phyloP scores from a whole-genome alignment of 805 yeast species.

The Wickerhamiella azyma region DNA sequence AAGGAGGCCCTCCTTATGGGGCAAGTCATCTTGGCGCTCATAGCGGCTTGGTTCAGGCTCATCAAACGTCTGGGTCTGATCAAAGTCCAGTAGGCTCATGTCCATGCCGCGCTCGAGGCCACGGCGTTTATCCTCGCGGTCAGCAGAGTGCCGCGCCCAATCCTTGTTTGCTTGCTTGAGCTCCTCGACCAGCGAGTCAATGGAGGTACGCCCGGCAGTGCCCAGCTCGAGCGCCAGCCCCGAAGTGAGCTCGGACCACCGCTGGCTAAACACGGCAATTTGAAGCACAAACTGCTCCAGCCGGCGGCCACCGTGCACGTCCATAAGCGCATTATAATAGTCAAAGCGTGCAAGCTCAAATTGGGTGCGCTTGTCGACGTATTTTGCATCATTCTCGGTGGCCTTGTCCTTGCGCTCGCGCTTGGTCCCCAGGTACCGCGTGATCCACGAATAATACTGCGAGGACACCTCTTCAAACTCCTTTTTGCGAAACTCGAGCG shows the following conservation, averaged over 20 bases:
- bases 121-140: conserved; percentile 27
- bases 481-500: conserved; percentile 28
- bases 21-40: neutral
- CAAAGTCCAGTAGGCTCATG: neutral
- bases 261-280: conserved; percentile 27
- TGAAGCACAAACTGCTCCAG: conserved; percentile 28
- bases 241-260: conserved; percentile 22
- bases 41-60: conserved; percentile 1
- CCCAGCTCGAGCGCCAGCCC: conserved; percentile 20
- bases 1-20: conserved; percentile 30
- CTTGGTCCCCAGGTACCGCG: conserved; percentile 29
- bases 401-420: conserved; percentile 24
- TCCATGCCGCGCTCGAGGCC: conserved; percentile 24
- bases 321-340: conserved; percentile 29
- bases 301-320: conserved; percentile 31
- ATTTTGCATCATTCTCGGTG: conserved; percentile 28
- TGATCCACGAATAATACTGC: conserved; percentile 33
- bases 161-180: conserved; percentile 26
- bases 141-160: conserved; percentile 29
- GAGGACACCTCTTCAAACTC: conserved; percentile 34
- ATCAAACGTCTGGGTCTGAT: conserved; percentile 6
- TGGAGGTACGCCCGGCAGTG: conserved; percentile 20
- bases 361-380: conserved; percentile 27
- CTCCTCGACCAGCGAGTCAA: conserved; percentile 25
- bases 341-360: conserved; percentile 32